phyloP scores from a whole-genome alignment of 2,329 filamentous ascomycete species.

The Colletotrichum sp. region DNA sequence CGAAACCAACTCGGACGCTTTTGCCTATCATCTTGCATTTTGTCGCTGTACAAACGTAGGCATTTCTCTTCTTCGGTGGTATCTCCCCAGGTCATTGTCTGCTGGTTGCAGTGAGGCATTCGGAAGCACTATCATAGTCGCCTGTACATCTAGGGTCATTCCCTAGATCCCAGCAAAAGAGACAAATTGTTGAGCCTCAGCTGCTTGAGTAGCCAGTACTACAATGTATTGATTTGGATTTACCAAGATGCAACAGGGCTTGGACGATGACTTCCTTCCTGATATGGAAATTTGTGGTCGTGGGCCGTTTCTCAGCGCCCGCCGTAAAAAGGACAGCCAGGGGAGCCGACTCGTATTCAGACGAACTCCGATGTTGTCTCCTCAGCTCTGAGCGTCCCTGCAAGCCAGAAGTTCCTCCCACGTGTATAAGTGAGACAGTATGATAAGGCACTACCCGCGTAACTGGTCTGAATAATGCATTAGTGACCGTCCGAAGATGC shows the following conservation, averaged over 20 bases:
- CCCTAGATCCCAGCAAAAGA: not conserved
- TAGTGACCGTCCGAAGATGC: not conserved
- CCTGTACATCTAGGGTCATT: not conserved
- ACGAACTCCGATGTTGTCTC: not conserved
- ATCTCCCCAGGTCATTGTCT: too few species aligned
- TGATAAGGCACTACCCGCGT: not conserved
- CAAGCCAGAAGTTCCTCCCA: not conserved
- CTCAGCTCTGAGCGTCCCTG: not conserved
- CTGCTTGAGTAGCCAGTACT: not conserved
- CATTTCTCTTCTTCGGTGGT: not conserved
- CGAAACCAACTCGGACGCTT: not conserved
- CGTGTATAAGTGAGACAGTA: not conserved
- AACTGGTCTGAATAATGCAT: not conserved
- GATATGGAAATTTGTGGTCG: not conserved
- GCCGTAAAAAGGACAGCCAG: not conserved
- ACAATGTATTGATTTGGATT: not conserved
- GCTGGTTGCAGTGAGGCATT: not conserved
- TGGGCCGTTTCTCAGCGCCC: not conserved
- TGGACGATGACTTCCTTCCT: not conserved
- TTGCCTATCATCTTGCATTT: not conserved
- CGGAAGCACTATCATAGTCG: not conserved
- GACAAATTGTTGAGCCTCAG: not conserved
- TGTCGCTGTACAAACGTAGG: not conserved
- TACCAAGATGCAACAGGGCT: not conserved
- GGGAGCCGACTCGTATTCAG: not conserved